phyloP scores from a whole-genome alignment of 768 basidiomycete genomes.

The Candolleomyces efflorescens region DNA sequence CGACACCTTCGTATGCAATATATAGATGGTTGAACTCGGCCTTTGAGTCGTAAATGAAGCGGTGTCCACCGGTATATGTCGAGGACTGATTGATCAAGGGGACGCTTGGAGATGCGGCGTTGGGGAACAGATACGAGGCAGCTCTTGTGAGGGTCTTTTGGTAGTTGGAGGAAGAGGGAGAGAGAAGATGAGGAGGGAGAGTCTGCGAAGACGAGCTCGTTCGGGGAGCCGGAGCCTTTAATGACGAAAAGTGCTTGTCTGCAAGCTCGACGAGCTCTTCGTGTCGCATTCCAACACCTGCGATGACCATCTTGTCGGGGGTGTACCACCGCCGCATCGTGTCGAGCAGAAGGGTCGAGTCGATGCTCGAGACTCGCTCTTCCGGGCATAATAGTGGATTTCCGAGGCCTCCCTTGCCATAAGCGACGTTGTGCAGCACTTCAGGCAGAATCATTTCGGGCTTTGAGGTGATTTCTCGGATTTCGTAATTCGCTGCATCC shows the following conservation, averaged over 20 bases:
- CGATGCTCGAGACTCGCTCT: slow-evolving; percentile 69
- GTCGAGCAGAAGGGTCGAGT: slow-evolving; percentile 52
- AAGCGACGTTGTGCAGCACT: slow-evolving; percentile 83
- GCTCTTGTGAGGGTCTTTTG: slow-evolving; percentile 72
- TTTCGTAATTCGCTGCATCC: slow-evolving; percentile 87
- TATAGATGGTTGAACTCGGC: slow-evolving; percentile 91
- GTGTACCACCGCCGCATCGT: slow-evolving; percentile 81
- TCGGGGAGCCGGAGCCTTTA: slow-evolving; percentile 38
- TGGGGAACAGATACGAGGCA: slow-evolving; percentile 69
- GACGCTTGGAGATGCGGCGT: slow-evolving; percentile 24
- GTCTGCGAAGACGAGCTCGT: slow-evolving; percentile 27
- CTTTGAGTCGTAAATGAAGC: slow-evolving; percentile 54
- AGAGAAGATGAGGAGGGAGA: slow-evolving; percentile 57
- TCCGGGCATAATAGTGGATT: slow-evolving; percentile 88
- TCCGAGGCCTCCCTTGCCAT: slow-evolving; percentile 72
- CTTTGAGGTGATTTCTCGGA: slow-evolving; percentile 81
- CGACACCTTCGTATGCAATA: slow-evolving; percentile 86
- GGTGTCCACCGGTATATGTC: slow-evolving; percentile 83
- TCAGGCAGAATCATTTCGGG: slow-evolving; percentile 95
- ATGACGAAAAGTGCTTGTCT: slow-evolving; percentile 77
- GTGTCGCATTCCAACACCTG: slow-evolving; percentile 90
- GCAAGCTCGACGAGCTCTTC: slow-evolving; percentile 82
- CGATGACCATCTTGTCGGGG: slow-evolving; percentile 93
- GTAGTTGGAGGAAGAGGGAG: slow-evolving; percentile 47
- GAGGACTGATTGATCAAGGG: slow-evolving; percentile 36